Evolutionary conservation across 1,284 basidiomycete species (phyloP), one percentile per base, ranked within the genome.

Genomic region (Paramarasmius palmivorus): DNA sequence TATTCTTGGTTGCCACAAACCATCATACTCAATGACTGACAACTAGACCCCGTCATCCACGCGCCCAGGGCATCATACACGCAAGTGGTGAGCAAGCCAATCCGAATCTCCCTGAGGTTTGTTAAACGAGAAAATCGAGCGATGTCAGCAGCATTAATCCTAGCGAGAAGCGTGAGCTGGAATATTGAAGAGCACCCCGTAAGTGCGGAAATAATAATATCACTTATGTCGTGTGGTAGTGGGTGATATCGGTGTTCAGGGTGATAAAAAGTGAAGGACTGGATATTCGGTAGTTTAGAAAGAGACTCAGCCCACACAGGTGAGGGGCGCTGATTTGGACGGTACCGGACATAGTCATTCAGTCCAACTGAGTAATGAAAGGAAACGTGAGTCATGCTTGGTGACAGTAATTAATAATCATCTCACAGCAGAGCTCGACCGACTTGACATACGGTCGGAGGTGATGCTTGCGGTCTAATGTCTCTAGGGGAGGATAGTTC

Each of bases 351-450:
- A 45, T 55, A 55, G 15, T 55, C 54, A 19, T 29, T 48, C 5
- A 55, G 54, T 10, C 45, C 45, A 35, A 55, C 54, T 55, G 22
- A 10, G 19, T 17, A 22, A 20, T 10, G 3, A n/a, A 23, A 25
- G 19, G 10, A 26, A 10, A 14, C 32, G n/a, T n/a, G 10, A 35
- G 23, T 36, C 15, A 6, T 12, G 7, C 9, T n/a, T 44, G 0
- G 15, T 10, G 7, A 20, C 26, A 29, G 20, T 26, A 39, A 14
- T 12, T 3, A 14, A 19, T 2, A n/a, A 17, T 38, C 6, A 6
- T 41, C 54, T 47, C 23, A 52, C 54, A 55, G 32, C 37, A 37
- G 23, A 55, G 34, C 9, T 42, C 39, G 10, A 55, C 54, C 17
- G 32, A 23, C 42, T 45, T 36, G 6, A 55, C 54, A 41, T 55